These are phyloP conservation scores for Lichtheimia corymbifera DNA, from an alignment of 371 early-diverging fungal species.

Conservation along the genomic window DNA sequence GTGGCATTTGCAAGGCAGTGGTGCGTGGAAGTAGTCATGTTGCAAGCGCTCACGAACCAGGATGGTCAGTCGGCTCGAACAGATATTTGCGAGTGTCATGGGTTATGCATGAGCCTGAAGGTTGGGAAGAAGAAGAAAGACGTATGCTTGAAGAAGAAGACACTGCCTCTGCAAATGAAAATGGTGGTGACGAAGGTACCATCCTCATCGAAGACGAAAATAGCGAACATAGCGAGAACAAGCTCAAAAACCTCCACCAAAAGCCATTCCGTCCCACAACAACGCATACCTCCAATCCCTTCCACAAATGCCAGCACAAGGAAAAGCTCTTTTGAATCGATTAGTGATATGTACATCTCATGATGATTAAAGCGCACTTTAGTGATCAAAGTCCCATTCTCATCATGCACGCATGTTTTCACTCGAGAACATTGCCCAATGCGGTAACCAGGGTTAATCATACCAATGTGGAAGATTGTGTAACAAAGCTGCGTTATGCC, in stretches of 20 bases:
- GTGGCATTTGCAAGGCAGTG: slow-evolving; percentile 8
- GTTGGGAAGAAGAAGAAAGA: slow-evolving; percentile 1
- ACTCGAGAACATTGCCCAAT: no score
- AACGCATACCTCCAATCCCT: no score
- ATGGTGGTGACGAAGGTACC: no score
- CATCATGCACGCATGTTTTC: no score
- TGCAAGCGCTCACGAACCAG: slow-evolving; percentile 2
- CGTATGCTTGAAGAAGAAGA: neutral
- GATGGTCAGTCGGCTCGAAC: neutral
- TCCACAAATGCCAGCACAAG: no score
- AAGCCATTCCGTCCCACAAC: no score
- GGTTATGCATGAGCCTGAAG: slow-evolving; percentile 6
- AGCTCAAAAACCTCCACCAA: neutral
- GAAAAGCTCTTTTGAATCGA: no score
- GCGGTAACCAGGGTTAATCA: neutral
- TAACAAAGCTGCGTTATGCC: neutral
- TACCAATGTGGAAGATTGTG: neutral
- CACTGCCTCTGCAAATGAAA: neutral
- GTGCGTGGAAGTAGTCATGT: slow-evolving; percentile 4
- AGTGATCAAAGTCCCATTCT: no score
- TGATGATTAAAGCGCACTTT: no score
- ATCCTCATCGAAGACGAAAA: no score
- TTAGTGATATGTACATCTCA: no score
- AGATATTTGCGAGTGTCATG: slow-evolving; percentile 7
- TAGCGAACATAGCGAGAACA: neutral